Evolutionary conservation across 1,139 yeast species (phyloP).

Genomic region (Hanseniaspora uvarum): DNA sequence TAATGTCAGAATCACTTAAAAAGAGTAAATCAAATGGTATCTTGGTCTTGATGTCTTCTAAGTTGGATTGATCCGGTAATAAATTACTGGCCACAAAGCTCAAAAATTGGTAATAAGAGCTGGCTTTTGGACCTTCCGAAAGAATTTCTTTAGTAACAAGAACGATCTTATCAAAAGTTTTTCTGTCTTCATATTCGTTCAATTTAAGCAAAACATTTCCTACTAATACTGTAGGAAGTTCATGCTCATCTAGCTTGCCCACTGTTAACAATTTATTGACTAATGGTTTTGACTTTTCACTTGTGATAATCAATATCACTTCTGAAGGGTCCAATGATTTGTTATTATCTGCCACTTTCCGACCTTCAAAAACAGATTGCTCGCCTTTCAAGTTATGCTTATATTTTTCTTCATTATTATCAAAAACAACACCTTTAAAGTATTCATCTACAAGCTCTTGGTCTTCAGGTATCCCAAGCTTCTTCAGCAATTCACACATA

Average conservation of each 20-base stretch:
- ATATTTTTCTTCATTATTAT: background rate
- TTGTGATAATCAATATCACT: background rate
- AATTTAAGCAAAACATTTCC: background rate
- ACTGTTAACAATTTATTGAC: background rate
- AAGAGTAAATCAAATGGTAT: background rate
- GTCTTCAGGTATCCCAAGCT: background rate
- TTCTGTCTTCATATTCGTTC: background rate
- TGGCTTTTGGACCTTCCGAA: background rate
- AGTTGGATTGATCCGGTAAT: background rate
- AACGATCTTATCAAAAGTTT: background rate
- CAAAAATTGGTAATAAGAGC: background rate
- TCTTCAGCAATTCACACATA: slow-evolving; percentile 4
- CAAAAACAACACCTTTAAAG: slow-evolving; percentile 2
- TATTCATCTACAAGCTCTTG: background rate
- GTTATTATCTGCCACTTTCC: background rate
- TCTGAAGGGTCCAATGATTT: background rate
- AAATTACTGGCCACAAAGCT: background rate
- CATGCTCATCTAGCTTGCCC: background rate
- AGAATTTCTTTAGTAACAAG: background rate
- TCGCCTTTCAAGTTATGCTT: background rate
- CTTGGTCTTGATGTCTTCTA: background rate
- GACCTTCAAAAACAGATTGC: background rate
- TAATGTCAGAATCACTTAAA: background rate
- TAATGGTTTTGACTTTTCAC: background rate
- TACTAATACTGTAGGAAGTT: background rate